Base-by-base conservation (phyloP, 2,329 filamentous ascomycete species). In the Hysterium pulicare region DNA sequence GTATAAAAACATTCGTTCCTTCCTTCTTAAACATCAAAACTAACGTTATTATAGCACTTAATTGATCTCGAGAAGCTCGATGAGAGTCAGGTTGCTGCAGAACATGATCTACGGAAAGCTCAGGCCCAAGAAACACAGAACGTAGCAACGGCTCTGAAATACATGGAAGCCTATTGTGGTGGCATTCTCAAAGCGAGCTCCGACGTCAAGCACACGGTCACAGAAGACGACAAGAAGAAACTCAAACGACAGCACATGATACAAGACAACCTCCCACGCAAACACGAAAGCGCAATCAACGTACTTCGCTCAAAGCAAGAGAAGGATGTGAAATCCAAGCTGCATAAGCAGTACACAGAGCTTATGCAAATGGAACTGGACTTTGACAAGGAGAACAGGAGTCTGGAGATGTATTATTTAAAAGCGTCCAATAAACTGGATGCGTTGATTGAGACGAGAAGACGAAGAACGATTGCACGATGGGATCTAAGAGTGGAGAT, bases 121-220 rank as follows among this genome's bases (percentile, higher is more conserved):
- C 72, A 75, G 17, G 59, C 57, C 1, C 56, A 66, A 20, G 72
- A 74, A 46, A 54, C 57, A 10, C 62, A 67, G 28, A 72, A 73
- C 49, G 65, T 64, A 9, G 67, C 65, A 0, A 73, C 69, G 2
- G 71, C 71, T 0, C 51, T 75, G 3, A 70, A 69, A 45, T 68
- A 74, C 45, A 73, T 74, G 63, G 69, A 72, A 44, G 70, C 70
- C 3, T 75, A 73, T 46, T 74, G 71, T 43, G 61, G 63, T 4
- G 71, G 70, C 10, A 61, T 54, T 13, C 55, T 51, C 28, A 47
- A 49, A 17, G 40, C 54, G 4, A 46, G 57, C 22, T 56, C 48
- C 3, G 46, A 59, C n/a, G 42, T 47, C 30, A 34, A 48, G 15
- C 57, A 71, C 20, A 47, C 44, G 1, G 65, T 75, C n/a, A 73